Percentiles rank a stretch among this genome's conserved stretches.
phyloP scores from a whole-genome alignment of 768 basidiomycete genomes.

The Kwoniella botswanensis region DNA sequence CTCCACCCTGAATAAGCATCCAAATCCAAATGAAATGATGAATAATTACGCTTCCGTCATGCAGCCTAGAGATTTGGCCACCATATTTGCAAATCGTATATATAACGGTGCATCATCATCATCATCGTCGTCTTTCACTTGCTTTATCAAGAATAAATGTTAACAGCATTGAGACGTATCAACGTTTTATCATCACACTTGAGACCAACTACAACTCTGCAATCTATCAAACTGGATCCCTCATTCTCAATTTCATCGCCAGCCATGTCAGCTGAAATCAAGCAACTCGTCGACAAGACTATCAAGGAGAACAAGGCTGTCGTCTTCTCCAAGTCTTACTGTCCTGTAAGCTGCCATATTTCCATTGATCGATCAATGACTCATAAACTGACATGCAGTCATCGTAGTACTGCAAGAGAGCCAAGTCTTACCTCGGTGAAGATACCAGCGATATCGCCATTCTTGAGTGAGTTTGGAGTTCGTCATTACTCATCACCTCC shows the following conservation, averaged over 20 bases:
- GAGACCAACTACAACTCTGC: conserved; percentile 6
- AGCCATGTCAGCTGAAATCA: conserved; percentile 44
- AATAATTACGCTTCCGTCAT: conserved; percentile 2
- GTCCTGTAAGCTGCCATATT: conserved; percentile 49
- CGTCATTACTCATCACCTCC: not conserved
- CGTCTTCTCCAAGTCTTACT: conserved; percentile 55
- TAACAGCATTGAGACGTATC: conserved; percentile 32
- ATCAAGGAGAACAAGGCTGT: conserved; percentile 54
- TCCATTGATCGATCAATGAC: not conserved
- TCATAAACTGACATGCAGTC: too few species aligned
- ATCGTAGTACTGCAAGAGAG: conserved; percentile 45
- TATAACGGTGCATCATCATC: not conserved
- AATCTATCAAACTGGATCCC: conserved; percentile 48
- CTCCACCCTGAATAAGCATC: not conserved
- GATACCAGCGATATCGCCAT: conserved; percentile 44
- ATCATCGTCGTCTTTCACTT: not conserved
- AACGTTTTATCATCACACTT: conserved; percentile 23
- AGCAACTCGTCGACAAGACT: conserved; percentile 46
- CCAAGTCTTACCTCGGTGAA: conserved; percentile 40
- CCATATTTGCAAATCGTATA: not conserved
- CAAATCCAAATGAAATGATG: conserved; percentile 4
- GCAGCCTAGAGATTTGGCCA: not conserved
- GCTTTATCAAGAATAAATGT: conserved; percentile 17
- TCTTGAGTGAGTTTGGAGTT: conserved; percentile 35
- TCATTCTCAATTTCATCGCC: conserved; percentile 44